Conservation (phyloP, 2,329 filamentous ascomycete species). For the Phialocephala sp. region DNA sequence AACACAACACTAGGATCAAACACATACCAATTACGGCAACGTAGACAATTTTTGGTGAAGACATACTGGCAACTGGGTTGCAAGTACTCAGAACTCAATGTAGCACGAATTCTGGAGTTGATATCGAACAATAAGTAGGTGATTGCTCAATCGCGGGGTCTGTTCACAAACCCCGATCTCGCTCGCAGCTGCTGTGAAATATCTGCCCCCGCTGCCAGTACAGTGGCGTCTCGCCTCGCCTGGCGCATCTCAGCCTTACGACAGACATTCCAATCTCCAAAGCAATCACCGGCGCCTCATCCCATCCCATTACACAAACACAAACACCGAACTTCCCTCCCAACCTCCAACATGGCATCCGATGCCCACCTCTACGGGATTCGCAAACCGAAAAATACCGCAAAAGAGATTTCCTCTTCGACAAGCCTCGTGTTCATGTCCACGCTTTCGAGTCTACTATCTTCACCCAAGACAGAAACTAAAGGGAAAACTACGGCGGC, state of each 20-base stretch:
- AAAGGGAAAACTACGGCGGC: slow-evolving; percentile 46
- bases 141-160: slow-evolving; percentile 8
- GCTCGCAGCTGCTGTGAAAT: background rate
- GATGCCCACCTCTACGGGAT: slow-evolving; percentile 80
- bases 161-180: background rate
- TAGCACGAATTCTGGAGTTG: background rate
- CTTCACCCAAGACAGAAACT: slow-evolving; percentile 52
- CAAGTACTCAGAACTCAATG: background rate
- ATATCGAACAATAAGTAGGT: background rate
- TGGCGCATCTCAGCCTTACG: background rate
- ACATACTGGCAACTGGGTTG: slow-evolving; percentile 29
- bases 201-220: background rate
- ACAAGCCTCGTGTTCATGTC: slow-evolving; percentile 85
- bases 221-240: background rate
- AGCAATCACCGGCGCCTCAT: background rate
- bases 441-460: slow-evolving; percentile 82
- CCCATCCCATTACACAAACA: background rate
- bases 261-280: background rate
- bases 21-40: slow-evolving; percentile 51
- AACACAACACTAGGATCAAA: background rate
- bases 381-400: slow-evolving; percentile 68
- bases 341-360: slow-evolving; percentile 42
- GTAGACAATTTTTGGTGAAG: slow-evolving; percentile 46
- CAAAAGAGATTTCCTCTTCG: slow-evolving; percentile 72
- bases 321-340: background rate